Base-by-base conservation (phyloP, 495 filamentous ascomycete genomes). In the Aspergillus sparsus region DNA sequence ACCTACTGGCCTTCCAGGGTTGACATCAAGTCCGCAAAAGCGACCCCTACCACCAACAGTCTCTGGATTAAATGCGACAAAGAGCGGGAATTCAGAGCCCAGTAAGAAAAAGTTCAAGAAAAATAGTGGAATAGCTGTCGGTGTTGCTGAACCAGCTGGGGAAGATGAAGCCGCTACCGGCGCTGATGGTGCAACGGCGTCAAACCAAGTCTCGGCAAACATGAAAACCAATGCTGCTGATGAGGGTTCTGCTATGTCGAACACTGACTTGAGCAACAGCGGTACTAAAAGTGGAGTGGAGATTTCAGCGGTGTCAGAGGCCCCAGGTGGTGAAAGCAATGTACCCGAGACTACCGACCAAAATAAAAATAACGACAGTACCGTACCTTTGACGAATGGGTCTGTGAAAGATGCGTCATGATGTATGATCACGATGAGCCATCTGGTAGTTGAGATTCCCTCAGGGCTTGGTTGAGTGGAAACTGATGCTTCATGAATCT, bases 1-100 rank as follows among this genome's bases (percentile, higher is more conserved):
- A 7, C 65, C 69, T 36, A 54, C 74, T 21, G 71, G 64, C 33
- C 63, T 71, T 27, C 60, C 71, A 18, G 72, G 67, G 8, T 61
- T 63, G 27, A 71, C 64, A 18, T 83, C 88, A 7, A 89, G 86
- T 50, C 93, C 93, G 15, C 85, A 92, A 57, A 99, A 99, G 74
- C 82, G 94, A 27, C 90, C 92, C 18, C 83, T 74, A 37, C 76
- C 74, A 2, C 59, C 74, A 1, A 56, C 60, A 15, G 62, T 61
- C n/a, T 11, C 66, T 8, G 61, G 61, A 1, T 45, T 53, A 49
- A 55, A 51, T n/a, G 61, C 60, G 6, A 58, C 66, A 8, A 76
- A 77, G 42, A 0, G 63, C 21, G 67, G 64, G 1, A 36, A 47
- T 7, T 63, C 70, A 0, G 77, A 80, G 45, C 77, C 77, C 13